Percentiles rank a stretch among this genome's conserved stretches.
These are phyloP conservation scores for Saturnispora bothae DNA, from an alignment of 805 yeast species.

Conservation along the genomic window DNA sequence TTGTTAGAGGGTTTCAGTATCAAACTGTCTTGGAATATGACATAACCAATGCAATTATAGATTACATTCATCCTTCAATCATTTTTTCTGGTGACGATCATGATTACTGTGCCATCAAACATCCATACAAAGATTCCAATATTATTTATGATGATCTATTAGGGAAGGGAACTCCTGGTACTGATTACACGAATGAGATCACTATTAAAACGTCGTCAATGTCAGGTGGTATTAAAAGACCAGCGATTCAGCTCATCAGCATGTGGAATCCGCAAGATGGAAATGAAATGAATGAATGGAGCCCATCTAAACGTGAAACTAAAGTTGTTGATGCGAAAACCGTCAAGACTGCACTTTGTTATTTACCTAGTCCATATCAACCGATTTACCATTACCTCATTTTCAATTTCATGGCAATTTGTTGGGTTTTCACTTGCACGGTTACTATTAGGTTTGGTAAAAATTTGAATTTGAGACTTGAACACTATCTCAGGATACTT, in stretches of 20 bases:
- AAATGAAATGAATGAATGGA: slow-evolving; percentile 2
- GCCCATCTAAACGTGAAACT: slow-evolving; percentile 12
- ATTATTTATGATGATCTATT: slow-evolving; percentile 12
- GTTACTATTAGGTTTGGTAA: slow-evolving; percentile 9
- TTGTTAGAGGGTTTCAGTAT: slow-evolving; percentile 70
- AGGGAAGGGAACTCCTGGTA: slow-evolving; percentile 13
- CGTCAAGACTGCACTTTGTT: slow-evolving; percentile 21
- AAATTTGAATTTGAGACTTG: slow-evolving; percentile 4
- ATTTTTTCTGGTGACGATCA: slow-evolving; percentile 94
- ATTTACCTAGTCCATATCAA: slow-evolving; percentile 21
- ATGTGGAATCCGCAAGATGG: slow-evolving; percentile 29
- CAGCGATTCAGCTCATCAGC: slow-evolving; percentile 80
- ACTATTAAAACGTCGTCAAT: slow-evolving; percentile 85
- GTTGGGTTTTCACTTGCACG: slow-evolving; percentile 17
- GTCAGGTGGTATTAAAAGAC: slow-evolving; percentile 82
- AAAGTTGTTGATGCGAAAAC: slow-evolving; percentile 21
- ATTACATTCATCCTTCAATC: slow-evolving; percentile 50
- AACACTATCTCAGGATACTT: neutral
- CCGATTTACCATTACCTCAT: slow-evolving; percentile 17
- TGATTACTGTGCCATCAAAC: slow-evolving; percentile 78
- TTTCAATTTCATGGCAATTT: slow-evolving; percentile 8
- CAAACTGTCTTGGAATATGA: slow-evolving; percentile 74
- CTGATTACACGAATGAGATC: slow-evolving; percentile 48
- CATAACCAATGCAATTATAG: slow-evolving; percentile 47
- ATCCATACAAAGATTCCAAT: slow-evolving; percentile 23